Evolutionary conservation across 164 flowering plant species (phyloP).

Genomic region (Warburgia ugandensis): DNA sequence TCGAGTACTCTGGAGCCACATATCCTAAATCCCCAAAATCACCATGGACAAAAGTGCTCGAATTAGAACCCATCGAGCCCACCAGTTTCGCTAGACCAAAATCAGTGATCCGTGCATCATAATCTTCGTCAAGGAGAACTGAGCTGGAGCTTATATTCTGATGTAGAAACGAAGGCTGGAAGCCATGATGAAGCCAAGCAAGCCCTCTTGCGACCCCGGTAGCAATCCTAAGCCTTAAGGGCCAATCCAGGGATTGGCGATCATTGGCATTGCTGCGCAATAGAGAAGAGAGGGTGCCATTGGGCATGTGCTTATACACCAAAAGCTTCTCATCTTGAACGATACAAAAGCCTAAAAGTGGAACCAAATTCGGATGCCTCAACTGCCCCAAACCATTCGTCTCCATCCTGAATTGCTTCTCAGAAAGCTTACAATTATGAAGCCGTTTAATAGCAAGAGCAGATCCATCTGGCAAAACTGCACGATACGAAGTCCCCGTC

Average conservation of each 20-base stretch:
- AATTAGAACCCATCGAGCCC: slow-evolving; percentile 28
- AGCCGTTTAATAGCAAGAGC: slow-evolving; percentile 55
- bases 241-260: slow-evolving; percentile 49
- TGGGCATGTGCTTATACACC: slow-evolving; percentile 65
- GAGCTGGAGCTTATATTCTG: slow-evolving; percentile 53
- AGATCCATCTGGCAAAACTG: slow-evolving; percentile 59
- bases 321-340: slow-evolving; percentile 62
- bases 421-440: slow-evolving; percentile 33
- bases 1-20: slow-evolving; percentile 57
- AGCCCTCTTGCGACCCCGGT: slow-evolving; percentile 57
- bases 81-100: slow-evolving; percentile 47
- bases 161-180: slow-evolving; percentile 45
- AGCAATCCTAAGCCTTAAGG: slow-evolving; percentile 46
- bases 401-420: slow-evolving; percentile 57
- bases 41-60: slow-evolving; percentile 32
- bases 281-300: slow-evolving; percentile 43
- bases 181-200: slow-evolving; percentile 74
- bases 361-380: slow-evolving; percentile 72
- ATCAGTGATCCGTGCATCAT: slow-evolving; percentile 51
- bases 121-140: slow-evolving; percentile 59
- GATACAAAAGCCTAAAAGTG: slow-evolving; percentile 56
- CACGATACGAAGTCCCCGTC: slow-evolving; percentile 53
- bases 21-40: slow-evolving; percentile 61
- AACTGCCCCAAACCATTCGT: slow-evolving; percentile 53
- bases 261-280: slow-evolving; percentile 21